Base-by-base conservation (phyloP, 345 rosid genomes). In the Murraya paniculata region DNA sequence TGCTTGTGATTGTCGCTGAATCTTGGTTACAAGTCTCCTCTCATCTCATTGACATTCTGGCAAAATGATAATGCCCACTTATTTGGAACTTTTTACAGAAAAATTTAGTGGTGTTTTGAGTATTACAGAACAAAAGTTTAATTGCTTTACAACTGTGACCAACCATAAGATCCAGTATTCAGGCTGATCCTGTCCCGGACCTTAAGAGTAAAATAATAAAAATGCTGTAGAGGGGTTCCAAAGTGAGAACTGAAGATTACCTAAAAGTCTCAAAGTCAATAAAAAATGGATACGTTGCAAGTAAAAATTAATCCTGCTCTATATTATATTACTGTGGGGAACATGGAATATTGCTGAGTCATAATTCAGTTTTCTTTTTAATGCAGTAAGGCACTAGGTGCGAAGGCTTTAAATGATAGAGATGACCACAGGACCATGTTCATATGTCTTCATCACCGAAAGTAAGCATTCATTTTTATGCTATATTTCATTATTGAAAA, bases 331-430 rank as follows among this genome's bases (percentile, higher is more conserved):
- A 21, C 35, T 68, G 64, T 61, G 19, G 45, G 60, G 75, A 45
- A 72, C 61, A 39, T 36, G 73, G 72, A 68, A 75, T 75, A 31
- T 48, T 13, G 71, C 71, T n/a, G 79, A 80, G 76, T 76, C 77
- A 81, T 77, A 74, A 61, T 72, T 79, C 41, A 68, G 85, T 77
- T 86, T 87, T 73, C 92, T 85, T 89, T 86, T 84, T 41, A 78
- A 84, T 84, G 85, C 91, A 86, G 90, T 41, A 87, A 87, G 85
- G 89, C 89, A 87, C 79, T 77, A 76, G 84, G 78, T 83, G 82
- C 80, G 28, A 78, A 68, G 68, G 30, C 80, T 75, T 60, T 28
- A 77, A 80, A 71, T 77, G 76, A 62, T 77, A 74, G 28, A 16
- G 36, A 62, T 69, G 81, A 14, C 88, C 88, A 75, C 60, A 50